These are phyloP conservation scores for Irpex sp. DNA, from an alignment of 1,284 basidiomycete genomes.

Conservation along the genomic window DNA sequence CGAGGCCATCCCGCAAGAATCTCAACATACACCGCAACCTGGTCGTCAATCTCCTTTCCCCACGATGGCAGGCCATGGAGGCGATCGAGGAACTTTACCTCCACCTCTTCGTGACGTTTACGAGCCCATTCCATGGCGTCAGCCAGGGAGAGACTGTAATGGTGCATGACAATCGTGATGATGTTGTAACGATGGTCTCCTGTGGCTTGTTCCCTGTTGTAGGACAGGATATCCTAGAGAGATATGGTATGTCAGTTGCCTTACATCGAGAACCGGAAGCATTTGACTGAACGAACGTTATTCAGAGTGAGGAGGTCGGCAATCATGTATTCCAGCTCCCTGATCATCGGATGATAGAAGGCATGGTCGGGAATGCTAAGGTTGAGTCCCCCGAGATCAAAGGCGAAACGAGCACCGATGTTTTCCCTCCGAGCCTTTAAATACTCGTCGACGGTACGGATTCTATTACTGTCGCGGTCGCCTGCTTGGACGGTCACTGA, in stretches of 20 bases:
- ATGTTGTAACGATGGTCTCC: constrained; percentile 31
- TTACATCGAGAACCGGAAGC: background rate
- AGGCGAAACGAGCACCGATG: constrained; percentile 26
- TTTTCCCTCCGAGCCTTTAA: constrained; percentile 27
- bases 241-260: background rate
- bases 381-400: constrained; percentile 26
- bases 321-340: constrained; percentile 18
- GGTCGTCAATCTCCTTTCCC: constrained; percentile 17
- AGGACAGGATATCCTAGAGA: constrained; percentile 30
- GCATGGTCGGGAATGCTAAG: constrained; percentile 30
- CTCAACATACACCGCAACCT: constrained; percentile 26
- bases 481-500: constrained; percentile 26
- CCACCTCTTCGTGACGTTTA: constrained; percentile 21
- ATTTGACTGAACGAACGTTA: constrained; percentile 24
- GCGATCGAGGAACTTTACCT: constrained; percentile 22
- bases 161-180: constrained; percentile 19
- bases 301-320: constrained; percentile 16
- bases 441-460: constrained; percentile 28
- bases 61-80: constrained; percentile 19
- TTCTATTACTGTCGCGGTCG: constrained; percentile 19
- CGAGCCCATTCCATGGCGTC: constrained; percentile 28
- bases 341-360: constrained; percentile 27
- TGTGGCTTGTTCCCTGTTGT: constrained; percentile 29
- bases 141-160: constrained; percentile 22
- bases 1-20: constrained; percentile 33